A percentile compares a stretch with the other conserved stretches of the same genome.
Conservation (phyloP, 2,329 filamentous ascomycete genomes). For the Fusarium redolens region DNA sequence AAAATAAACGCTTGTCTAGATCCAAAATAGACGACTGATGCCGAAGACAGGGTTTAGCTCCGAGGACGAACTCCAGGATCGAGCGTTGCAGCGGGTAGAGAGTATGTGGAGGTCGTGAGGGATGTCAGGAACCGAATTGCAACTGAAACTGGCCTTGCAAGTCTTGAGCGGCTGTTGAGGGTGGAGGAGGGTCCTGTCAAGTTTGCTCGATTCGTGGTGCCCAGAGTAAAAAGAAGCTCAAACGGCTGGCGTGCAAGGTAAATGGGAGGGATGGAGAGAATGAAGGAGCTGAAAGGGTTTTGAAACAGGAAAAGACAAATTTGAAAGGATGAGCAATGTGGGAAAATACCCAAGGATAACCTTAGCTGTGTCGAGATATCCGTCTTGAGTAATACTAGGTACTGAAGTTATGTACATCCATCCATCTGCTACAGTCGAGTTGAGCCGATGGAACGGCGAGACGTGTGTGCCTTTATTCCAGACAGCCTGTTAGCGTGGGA, state of each 20-base stretch:
- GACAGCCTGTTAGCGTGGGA: slow-evolving; percentile 63
- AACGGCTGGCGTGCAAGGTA: slow-evolving; percentile 4
- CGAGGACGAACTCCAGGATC: slow-evolving; percentile 29
- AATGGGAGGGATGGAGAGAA: slow-evolving; percentile 14
- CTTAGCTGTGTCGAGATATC: slow-evolving; percentile 44
- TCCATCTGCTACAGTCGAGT: slow-evolving; percentile 59
- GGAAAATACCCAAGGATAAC: slow-evolving; percentile 10
- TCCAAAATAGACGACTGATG: slow-evolving; percentile 34
- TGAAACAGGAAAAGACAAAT: slow-evolving; percentile 25
- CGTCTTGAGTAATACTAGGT: slow-evolving; percentile 55
- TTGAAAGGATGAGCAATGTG: slow-evolving; percentile 10
- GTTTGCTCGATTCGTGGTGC: slow-evolving; percentile 21
- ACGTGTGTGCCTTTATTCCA: slow-evolving; percentile 74
- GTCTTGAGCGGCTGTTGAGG: slow-evolving; percentile 5
- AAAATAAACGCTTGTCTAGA: slow-evolving; percentile 42
- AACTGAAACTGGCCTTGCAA: slow-evolving; percentile 25
- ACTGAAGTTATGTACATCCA: slow-evolving; percentile 42
- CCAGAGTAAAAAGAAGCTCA: slow-evolving; percentile 7
- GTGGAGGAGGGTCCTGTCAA: slow-evolving; percentile 25
- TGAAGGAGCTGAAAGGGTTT: slow-evolving; percentile 16
- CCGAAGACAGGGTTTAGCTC: slow-evolving; percentile 31
- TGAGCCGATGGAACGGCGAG: slow-evolving; percentile 58
- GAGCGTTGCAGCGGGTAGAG: slow-evolving; percentile 32
- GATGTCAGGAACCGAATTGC: slow-evolving; percentile 25
- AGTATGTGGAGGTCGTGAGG: slow-evolving; percentile 24